A percentile compares a stretch with the other conserved stretches of the same genome.
Evolutionary conservation across 352 stramenopile species (phyloP).

Genomic region (Pythium dissotocum): DNA sequence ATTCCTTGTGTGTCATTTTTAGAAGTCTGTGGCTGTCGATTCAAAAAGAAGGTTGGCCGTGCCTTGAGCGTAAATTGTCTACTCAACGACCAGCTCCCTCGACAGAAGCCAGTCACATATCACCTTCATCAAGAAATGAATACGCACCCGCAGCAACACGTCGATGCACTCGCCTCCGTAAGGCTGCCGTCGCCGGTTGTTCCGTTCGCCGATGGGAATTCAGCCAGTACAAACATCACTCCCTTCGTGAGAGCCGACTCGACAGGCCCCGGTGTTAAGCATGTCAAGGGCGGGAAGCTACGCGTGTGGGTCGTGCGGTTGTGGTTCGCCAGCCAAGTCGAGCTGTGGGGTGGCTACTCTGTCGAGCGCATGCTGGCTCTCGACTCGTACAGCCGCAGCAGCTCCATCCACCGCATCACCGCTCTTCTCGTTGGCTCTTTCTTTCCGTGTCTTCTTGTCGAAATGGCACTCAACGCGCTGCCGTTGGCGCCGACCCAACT

Average conservation of each 20-base stretch:
- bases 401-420: background rate
- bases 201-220: background rate
- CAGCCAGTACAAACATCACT: no score
- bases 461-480: conserved; percentile 1
- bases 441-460: conserved; percentile 7
- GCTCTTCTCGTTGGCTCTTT: background rate
- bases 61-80: no score
- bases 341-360: conserved; percentile 18
- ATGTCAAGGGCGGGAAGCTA: background rate
- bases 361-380: conserved; percentile 16
- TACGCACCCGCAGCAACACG: no score
- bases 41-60: no score
- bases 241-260: background rate
- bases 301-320: background rate
- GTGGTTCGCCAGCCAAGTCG: conserved; percentile 7
- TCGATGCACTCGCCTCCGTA: no score
- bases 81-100: no score
- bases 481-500: background rate
- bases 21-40: no score
- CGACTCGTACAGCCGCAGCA: conserved; percentile 1
- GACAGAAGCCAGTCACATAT: no score
- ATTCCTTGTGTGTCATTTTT: no score
- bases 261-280: background rate
- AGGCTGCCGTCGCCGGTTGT: background rate
- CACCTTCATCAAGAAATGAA: no score